Evolutionary conservation across 2,329 filamentous ascomycete genomes (phyloP).

Genomic region (Exophiala alcalophila): DNA sequence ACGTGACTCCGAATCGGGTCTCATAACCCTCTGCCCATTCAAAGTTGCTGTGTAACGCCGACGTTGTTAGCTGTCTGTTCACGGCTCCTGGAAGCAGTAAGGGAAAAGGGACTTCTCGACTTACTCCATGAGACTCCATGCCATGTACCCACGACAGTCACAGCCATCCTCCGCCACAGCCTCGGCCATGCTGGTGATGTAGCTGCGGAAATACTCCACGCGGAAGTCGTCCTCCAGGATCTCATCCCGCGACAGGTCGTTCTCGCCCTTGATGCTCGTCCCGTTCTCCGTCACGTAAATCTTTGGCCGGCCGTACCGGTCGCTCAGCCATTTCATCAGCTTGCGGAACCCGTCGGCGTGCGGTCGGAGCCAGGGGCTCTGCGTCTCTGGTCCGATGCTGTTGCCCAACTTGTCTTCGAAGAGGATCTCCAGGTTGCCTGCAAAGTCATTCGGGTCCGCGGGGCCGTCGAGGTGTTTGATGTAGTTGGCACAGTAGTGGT

Average conservation of each 20-base stretch:
- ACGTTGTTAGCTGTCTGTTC: no score
- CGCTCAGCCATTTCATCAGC: constrained; percentile 71
- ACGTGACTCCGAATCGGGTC: constrained; percentile 80
- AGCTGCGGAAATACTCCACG: constrained; percentile 72
- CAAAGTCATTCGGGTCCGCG: constrained; percentile 62
- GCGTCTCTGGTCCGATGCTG: constrained; percentile 75
- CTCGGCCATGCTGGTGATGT: constrained; percentile 72
- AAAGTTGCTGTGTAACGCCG: constrained; percentile 64
- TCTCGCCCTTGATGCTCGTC: constrained; percentile 79
- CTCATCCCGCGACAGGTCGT: constrained; percentile 62
- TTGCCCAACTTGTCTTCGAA: constrained; percentile 69
- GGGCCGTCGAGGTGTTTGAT: constrained; percentile 63
- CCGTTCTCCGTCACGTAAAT: constrained; percentile 91
- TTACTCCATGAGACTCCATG: constrained; percentile 81
- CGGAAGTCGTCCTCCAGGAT: constrained; percentile 81
- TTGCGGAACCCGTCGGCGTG: constrained; percentile 73
- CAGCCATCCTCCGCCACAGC: constrained; percentile 71
- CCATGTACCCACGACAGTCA: constrained; percentile 75
- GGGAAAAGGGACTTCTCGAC: no score
- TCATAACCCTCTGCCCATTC: constrained; percentile 91
- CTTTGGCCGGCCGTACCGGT: constrained; percentile 70
- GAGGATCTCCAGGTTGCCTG: constrained; percentile 71
- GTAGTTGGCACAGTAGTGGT: constrained; percentile 88
- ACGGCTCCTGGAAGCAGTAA: background rate
- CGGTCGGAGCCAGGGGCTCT: constrained; percentile 77